phyloP scores from a whole-genome alignment of 2,329 filamentous ascomycete genomes.

The Apiospora malaysiana region DNA sequence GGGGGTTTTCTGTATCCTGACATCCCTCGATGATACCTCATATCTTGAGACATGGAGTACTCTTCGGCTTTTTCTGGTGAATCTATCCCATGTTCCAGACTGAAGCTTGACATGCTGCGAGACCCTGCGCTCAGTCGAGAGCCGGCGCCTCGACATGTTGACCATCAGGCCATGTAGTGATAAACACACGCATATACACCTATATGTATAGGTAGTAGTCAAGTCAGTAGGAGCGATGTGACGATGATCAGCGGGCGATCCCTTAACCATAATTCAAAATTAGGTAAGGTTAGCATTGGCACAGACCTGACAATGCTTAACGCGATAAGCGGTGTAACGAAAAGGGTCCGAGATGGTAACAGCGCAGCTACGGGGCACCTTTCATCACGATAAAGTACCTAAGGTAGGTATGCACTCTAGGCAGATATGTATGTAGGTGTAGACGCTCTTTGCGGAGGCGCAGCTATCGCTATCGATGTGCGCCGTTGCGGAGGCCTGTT shows the following conservation, averaged over 20 bases:
- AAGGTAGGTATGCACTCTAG: neutral
- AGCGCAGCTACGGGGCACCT: neutral
- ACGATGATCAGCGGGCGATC: constrained; percentile 8
- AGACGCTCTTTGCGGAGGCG: neutral
- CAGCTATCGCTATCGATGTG: no score
- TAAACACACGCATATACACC: neutral
- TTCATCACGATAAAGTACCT: neutral
- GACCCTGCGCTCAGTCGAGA: neutral
- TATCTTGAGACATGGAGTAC: neutral
- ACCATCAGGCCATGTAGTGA: neutral
- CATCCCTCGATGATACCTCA: constrained; percentile 9
- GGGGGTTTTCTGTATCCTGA: neutral
- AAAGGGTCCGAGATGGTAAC: neutral
- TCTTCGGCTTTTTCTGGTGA: neutral
- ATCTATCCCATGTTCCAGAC: constrained; percentile 1
- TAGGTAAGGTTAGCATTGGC: neutral
- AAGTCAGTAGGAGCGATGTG: constrained; percentile 4
- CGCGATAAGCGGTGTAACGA: neutral
- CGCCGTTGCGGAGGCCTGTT: constrained; percentile 9
- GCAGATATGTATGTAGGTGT: no score
- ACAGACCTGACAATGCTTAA: constrained; percentile 5
- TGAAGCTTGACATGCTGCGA: constrained; percentile 7
- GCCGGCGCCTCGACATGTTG: neutral
- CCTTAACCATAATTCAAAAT: neutral
- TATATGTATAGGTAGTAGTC: neutral